Evolutionary conservation across 164 flowering plant genomes (phyloP).

Genomic region (Paratinospora sagittata): DNA sequence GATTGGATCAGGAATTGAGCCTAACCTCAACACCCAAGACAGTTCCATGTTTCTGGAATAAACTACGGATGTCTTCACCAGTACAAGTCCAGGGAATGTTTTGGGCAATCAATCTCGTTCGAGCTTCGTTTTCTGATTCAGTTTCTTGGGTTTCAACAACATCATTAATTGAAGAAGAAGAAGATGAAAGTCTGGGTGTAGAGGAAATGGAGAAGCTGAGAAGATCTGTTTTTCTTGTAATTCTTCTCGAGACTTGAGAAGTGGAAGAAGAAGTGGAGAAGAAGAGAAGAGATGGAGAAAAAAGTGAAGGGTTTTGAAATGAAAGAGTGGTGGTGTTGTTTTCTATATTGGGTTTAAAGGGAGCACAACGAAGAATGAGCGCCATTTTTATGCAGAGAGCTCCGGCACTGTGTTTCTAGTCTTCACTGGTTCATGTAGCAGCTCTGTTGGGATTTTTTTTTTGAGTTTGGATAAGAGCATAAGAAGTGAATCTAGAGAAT

Average conservation of each 20-base stretch:
- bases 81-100: conserved; percentile 76
- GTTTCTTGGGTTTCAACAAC: conserved; percentile 13
- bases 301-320: neutral
- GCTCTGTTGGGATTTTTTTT: neutral
- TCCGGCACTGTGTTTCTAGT: neutral
- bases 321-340: neutral
- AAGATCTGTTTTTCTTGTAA: conserved; percentile 1
- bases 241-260: neutral
- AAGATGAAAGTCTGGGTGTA: neutral
- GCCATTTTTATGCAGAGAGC: conserved; percentile 4
- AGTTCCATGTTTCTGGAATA: conserved; percentile 64
- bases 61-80: conserved; percentile 47
- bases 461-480: neutral
- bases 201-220: conserved; percentile 1
- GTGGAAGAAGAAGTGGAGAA: neutral
- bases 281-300: neutral
- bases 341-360: neutral
- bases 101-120: conserved; percentile 56
- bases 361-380: conserved; percentile 7
- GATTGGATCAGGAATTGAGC: neutral
- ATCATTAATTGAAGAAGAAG: conserved; percentile 3
- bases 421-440: neutral
- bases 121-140: conserved; percentile 24
- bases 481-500: neutral
- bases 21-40: conserved; percentile 69